Evolutionary conservation across 805 yeast species (phyloP).

Genomic region (Komagataella kurtzmanii): DNA sequence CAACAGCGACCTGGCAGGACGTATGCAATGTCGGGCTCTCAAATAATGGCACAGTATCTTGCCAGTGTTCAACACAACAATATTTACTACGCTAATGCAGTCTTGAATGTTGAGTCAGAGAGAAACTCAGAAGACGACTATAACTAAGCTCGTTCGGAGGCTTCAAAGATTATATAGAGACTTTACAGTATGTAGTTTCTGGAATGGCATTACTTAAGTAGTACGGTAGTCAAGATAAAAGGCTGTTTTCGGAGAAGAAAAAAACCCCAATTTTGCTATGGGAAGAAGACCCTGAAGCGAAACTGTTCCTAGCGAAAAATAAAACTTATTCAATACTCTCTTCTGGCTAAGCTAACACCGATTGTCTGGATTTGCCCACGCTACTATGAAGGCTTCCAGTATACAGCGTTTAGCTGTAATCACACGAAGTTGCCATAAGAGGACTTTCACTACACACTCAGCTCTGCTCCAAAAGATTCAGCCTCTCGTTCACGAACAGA

Average conservation of each 20-base stretch:
- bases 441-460: background rate
- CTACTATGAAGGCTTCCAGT: background rate
- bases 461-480: background rate
- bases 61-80: conserved; percentile 60
- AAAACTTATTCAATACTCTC: background rate
- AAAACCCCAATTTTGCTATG: background rate
- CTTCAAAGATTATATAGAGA: background rate
- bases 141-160: background rate
- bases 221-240: background rate
- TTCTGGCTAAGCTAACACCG: background rate
- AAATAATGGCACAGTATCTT: conserved; percentile 67
- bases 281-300: background rate
- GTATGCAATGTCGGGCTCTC: conserved; percentile 39
- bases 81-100: conserved; percentile 24
- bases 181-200: background rate
- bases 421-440: background rate
- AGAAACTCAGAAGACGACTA: background rate
- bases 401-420: background rate
- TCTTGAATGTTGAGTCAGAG: conserved; percentile 5
- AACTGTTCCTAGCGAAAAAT: background rate
- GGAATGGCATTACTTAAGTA: background rate
- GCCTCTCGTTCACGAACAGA: background rate
- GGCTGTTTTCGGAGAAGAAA: background rate
- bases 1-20: conserved; percentile 3
- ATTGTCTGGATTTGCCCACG: background rate